Evolutionary conservation across 2,329 filamentous ascomycete species (phyloP), one percentile per base, ranked within the genome.

Genomic region (Aspergillus ochraceoroseus): DNA sequence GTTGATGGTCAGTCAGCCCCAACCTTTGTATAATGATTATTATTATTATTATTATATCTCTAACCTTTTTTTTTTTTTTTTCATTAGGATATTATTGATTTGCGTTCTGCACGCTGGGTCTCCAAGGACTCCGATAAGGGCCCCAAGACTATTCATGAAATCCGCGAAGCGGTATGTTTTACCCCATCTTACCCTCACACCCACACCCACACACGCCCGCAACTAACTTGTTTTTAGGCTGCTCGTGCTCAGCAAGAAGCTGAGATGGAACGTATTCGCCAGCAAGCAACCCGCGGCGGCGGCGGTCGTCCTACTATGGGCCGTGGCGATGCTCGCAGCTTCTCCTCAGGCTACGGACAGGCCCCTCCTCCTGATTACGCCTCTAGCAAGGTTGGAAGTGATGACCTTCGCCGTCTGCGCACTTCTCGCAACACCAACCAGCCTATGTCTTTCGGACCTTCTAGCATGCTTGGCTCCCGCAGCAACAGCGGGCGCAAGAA

Each of bases 61-160:
- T 12, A 15, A 18, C 14, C n/a, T 22, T 22, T 22, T 22, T 22
- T 22, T 22, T 22, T 5, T 5, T 9, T 22, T 5, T 5, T 22
- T 22, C 20, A 9, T 14, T 49, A 74, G 71, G 92, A 98, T 62
- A 79, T 95, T 40, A 65, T 94, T 42, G 92, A 98, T 63, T 74
- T 98, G 51, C 83, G 92, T 53, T 79, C 67, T 61, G 71, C 74
- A 37, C 74, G 77, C 62, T 98, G 92, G 92, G 67, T 76, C 46
- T 88, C 87, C 42, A 95, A 95, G 75, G 87, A 94, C 62, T 71
- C 73, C 38, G 85, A 89, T 70, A 96, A 96, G 74, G 92, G 92
- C 25, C 92, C 92, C 44, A 95, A 95, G 81, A 98, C 92, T 6
- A 84, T 98, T 38, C 81, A 88, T 3, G 86, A 96, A 70, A 86